Percentiles rank a stretch among this genome's conserved stretches.
Conservation (phyloP, 495 filamentous ascomycete species). For the Chaetomium tenue region DNA sequence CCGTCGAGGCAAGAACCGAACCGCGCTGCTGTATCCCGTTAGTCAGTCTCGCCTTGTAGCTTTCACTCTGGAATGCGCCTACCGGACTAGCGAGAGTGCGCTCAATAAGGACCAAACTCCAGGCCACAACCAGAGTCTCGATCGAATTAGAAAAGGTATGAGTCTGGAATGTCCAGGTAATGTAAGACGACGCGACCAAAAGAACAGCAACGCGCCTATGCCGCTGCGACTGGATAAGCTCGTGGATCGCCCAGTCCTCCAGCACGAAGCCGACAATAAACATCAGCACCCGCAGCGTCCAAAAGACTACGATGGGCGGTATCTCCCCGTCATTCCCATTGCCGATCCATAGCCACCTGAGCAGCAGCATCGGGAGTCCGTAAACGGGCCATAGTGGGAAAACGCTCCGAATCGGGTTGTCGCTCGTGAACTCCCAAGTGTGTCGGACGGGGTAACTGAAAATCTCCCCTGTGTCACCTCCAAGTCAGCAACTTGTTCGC, state of each 20-base stretch:
- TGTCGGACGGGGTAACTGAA: slow-evolving; percentile 80
- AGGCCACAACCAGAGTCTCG: slow-evolving; percentile 86
- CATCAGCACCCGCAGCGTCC: slow-evolving; percentile 81
- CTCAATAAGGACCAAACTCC: slow-evolving; percentile 86
- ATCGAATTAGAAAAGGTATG: slow-evolving; percentile 98
- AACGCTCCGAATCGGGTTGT: slow-evolving; percentile 82
- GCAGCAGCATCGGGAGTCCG: slow-evolving; percentile 83
- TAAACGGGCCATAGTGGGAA: slow-evolving; percentile 96
- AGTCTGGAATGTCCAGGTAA: slow-evolving; percentile 98
- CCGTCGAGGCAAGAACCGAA: slow-evolving; percentile 67
- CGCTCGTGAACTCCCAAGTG: slow-evolving; percentile 94
- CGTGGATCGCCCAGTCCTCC: slow-evolving; percentile 95
- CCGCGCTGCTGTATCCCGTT: slow-evolving; percentile 58
- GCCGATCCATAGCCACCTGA: slow-evolving; percentile 79
- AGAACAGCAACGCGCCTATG: slow-evolving; percentile 70
- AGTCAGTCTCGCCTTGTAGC: slow-evolving; percentile 13
- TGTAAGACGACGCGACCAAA: slow-evolving; percentile 89
- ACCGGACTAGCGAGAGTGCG: slow-evolving; percentile 78
- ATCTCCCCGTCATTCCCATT: slow-evolving; percentile 57
- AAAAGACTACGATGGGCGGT: slow-evolving; percentile 77
- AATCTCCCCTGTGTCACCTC: slow-evolving; percentile 65
- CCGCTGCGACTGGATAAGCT: slow-evolving; percentile 72
- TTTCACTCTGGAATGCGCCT: slow-evolving; percentile 23
- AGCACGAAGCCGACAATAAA: slow-evolving; percentile 92
- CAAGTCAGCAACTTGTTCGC: slow-evolving; percentile 10